Conservation (phyloP, 306 rosid species). For the Trifolium dubium region DNA sequence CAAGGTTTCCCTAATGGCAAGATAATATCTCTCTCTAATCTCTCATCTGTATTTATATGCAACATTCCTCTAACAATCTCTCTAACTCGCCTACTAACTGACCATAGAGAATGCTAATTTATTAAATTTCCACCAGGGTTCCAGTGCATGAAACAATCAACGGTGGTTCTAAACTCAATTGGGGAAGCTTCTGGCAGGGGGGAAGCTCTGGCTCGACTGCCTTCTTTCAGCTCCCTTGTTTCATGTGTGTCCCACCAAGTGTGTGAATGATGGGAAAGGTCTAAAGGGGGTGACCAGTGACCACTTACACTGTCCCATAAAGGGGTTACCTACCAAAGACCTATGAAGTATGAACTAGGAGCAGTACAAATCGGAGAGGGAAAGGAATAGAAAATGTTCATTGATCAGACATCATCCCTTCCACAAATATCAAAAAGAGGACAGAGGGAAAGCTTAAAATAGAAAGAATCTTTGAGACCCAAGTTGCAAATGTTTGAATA, state of each 20-base stretch:
- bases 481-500: background rate
- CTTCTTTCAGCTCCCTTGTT: background rate
- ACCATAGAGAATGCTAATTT: background rate
- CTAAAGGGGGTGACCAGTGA: background rate
- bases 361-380: background rate
- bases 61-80: background rate
- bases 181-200: background rate
- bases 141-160: background rate
- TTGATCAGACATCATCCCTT: conserved; percentile 11
- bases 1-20: background rate
- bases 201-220: background rate
- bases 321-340: background rate
- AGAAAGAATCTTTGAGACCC: background rate
- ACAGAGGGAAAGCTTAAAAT: background rate
- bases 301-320: background rate
- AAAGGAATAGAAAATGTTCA: background rate
- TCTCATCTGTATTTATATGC: background rate
- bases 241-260: background rate
- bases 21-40: background rate
- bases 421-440: background rate
- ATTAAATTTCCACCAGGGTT: background rate
- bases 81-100: background rate
- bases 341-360: background rate
- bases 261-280: background rate
- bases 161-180: background rate